Evolutionary conservation across 2,329 filamentous ascomycete genomes (phyloP).

Genomic region (Fusarium fujikuroi): DNA sequence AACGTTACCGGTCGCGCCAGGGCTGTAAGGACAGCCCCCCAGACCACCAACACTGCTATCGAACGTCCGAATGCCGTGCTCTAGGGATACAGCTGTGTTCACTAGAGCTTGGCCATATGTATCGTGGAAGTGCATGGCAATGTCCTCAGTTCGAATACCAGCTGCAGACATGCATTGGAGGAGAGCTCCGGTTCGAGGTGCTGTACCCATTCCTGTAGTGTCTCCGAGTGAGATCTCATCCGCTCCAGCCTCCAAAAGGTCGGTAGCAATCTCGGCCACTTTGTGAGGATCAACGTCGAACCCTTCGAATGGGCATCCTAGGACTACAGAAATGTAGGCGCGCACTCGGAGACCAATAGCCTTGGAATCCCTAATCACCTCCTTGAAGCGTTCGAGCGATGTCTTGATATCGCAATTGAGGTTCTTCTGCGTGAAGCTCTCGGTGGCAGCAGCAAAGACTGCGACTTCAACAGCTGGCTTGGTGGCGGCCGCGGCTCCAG

Average conservation of each 20-base stretch:
- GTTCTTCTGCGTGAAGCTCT: slow-evolving; percentile 83
- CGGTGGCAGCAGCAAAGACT: slow-evolving; percentile 84
- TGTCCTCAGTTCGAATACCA: slow-evolving; percentile 73
- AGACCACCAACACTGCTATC: slow-evolving; percentile 83
- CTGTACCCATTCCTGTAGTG: slow-evolving; percentile 90
- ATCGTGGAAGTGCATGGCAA: slow-evolving; percentile 90
- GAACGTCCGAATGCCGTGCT: slow-evolving; percentile 81
- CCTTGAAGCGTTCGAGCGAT: slow-evolving; percentile 75
- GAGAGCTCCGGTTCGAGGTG: slow-evolving; percentile 73
- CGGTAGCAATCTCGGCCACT: slow-evolving; percentile 74
- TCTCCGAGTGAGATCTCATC: slow-evolving; percentile 92
- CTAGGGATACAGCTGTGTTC: slow-evolving; percentile 80
- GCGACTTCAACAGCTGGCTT: slow-evolving; percentile 74
- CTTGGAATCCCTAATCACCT: slow-evolving; percentile 76
- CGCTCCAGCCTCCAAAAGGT: slow-evolving; percentile 84
- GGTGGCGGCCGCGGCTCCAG: slow-evolving; percentile 51
- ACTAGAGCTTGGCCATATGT: slow-evolving; percentile 89
- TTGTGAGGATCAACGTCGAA: slow-evolving; percentile 70
- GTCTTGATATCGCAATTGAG: slow-evolving; percentile 83
- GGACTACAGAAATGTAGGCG: slow-evolving; percentile 82
- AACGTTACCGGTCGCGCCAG: slow-evolving; percentile 87
- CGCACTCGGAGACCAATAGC: slow-evolving; percentile 73
- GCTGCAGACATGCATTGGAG: slow-evolving; percentile 73
- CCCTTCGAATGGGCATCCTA: slow-evolving; percentile 82
- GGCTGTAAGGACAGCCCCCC: slow-evolving; percentile 86